Evolutionary conservation across 2,329 filamentous ascomycete species (phyloP), one percentile per base, ranked within the genome.

Genomic region (Zasmidium citrigriseum): DNA sequence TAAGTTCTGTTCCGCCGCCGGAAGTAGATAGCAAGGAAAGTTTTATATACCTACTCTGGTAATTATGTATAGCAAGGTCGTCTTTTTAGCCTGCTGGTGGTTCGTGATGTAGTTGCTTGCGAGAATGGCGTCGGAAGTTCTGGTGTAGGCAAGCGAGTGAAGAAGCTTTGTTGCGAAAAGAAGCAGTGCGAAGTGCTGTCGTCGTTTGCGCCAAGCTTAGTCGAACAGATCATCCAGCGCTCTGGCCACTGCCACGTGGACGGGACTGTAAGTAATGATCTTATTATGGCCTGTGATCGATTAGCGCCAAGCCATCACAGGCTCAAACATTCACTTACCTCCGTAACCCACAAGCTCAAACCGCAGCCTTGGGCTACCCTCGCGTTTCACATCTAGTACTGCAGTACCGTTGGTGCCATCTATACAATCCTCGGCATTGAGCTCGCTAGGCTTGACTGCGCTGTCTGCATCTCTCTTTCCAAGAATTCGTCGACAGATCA

Each of bases 211-310:
- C 12, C 34, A 41, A 11, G 34, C 34, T 51, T 53, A 57, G 20
- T 63, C 54, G 38, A 67, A 64, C 45, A 63, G 29, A 29, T 67
- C 63, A 34, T 83, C 83, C 72, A 91, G 91, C 1, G 84, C 84
- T 59, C 86, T 82, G 77, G 87, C 81, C 0, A 90, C 80, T 1
- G 87, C 88, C 41, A 89, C 74, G 9, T 82, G 73, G 16, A 91
- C 83, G 3, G 86, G 82, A 1, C 86, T 81, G 68, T 84, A 89
- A 5, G 83, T 83, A 71, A 90, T 82, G 41, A 92, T 80, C 52
- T 83, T 78, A 69, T 91, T 91, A 70, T 93, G 89, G 4, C 86
- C 87, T 89, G 55, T 1, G 29, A 34, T 20, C 20, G 5, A 24
- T 45, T 25, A 18, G 38, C 25, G n/a, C n/a, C 18, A 21, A 4